A percentile compares a stretch with the other conserved stretches of the same genome.
Evolutionary conservation across 2,329 filamentous ascomycete genomes (phyloP).

Genomic region (Trichoderma simmonsii): DNA sequence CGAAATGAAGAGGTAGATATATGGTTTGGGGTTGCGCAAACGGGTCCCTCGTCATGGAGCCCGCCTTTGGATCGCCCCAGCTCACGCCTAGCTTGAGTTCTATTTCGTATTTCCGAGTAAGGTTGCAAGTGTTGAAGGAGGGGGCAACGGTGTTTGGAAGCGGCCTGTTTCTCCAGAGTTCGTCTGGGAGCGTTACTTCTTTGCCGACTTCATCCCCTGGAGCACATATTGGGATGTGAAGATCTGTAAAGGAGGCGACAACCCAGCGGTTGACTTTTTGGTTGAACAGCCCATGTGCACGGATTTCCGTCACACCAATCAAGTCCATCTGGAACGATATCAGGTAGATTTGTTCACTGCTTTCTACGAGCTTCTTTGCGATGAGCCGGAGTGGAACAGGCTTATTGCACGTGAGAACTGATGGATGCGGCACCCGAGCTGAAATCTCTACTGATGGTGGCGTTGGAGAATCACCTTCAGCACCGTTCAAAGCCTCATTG

Average conservation of each 20-base stretch:
- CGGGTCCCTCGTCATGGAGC: constrained; percentile 25
- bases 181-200: constrained; percentile 67
- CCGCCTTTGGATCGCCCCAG: constrained; percentile 59
- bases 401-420: constrained; percentile 85
- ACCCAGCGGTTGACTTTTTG: constrained; percentile 74
- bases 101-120: constrained; percentile 76
- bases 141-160: constrained; percentile 86
- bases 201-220: constrained; percentile 56
- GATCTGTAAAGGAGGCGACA: constrained; percentile 66
- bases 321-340: constrained; percentile 79
- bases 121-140: constrained; percentile 84
- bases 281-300: constrained; percentile 70
- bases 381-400: constrained; percentile 78
- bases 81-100: constrained; percentile 77
- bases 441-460: constrained; percentile 71
- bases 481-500: constrained; percentile 28
- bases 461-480: constrained; percentile 27
- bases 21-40: constrained; percentile 61
- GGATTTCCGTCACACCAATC: constrained; percentile 73
- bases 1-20: constrained; percentile 73
- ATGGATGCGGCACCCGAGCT: constrained; percentile 79
- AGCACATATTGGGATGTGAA: constrained; percentile 63
- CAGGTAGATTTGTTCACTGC: constrained; percentile 68
- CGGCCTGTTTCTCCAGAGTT: constrained; percentile 67
- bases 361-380: constrained; percentile 70